Percentiles rank a stretch among this genome's conserved stretches.
These are phyloP conservation scores for Conringia planisiliqua DNA, from an alignment of 345 rosid species.

Conservation along the genomic window DNA sequence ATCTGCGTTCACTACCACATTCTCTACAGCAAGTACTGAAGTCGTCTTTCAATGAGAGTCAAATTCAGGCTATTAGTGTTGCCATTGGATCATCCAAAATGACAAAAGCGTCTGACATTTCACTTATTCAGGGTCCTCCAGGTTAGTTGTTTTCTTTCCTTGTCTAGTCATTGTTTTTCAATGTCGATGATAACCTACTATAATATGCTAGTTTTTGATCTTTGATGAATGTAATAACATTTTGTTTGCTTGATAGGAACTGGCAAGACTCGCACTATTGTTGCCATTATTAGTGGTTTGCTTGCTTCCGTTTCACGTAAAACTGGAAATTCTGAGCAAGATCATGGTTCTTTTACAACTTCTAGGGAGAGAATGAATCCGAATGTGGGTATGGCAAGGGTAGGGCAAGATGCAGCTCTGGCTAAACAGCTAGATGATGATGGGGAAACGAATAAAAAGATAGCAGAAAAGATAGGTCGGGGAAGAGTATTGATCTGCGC, in stretches of 20 bases:
- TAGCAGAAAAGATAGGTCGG: slow-evolving; percentile 45
- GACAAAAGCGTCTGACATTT: slow-evolving; percentile 59
- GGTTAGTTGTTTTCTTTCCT: slow-evolving; percentile 41
- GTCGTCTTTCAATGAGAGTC: slow-evolving; percentile 84
- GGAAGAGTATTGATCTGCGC: slow-evolving; percentile 93
- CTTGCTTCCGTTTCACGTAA: slow-evolving; percentile 53
- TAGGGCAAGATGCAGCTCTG: slow-evolving; percentile 97
- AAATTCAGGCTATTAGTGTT: slow-evolving; percentile 73
- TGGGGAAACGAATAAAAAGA: slow-evolving; percentile 40
- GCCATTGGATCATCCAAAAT: slow-evolving; percentile 50
- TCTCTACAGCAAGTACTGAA: slow-evolving; percentile 60
- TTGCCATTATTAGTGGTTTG: slow-evolving; percentile 87
- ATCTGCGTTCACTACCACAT: slow-evolving; percentile 53
- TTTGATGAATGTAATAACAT: not conserved
- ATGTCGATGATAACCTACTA: not conserved
- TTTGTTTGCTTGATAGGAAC: slow-evolving; percentile 53
- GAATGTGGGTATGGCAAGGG: slow-evolving; percentile 73
- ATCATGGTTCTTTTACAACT: slow-evolving; percentile 37
- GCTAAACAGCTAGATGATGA: slow-evolving; percentile 75
- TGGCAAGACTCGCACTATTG: slow-evolving; percentile 93
- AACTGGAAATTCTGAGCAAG: slow-evolving; percentile 41
- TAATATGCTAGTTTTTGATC: not conserved
- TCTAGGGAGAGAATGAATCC: slow-evolving; percentile 55
- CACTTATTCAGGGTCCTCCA: slow-evolving; percentile 99
- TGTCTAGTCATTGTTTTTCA: not conserved